phyloP scores from a whole-genome alignment of 441 rosid genomes.

The Pelargonium australe region DNA sequence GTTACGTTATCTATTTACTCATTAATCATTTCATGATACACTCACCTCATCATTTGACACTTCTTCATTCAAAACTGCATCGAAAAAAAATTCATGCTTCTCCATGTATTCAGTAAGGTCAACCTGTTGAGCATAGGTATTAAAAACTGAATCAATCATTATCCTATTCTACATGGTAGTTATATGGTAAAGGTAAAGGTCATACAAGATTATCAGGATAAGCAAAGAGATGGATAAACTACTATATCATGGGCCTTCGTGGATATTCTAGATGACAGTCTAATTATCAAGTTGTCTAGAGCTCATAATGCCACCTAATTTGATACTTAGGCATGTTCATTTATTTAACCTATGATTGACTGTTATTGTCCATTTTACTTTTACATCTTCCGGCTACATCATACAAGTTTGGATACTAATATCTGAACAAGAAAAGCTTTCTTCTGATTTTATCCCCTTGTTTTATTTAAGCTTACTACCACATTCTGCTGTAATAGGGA shows the following conservation, averaged over 20 bases:
- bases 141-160: background rate
- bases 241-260: too few relatives aligned
- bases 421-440: background rate
- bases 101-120: conserved; percentile 91
- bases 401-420: background rate
- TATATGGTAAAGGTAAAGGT: background rate
- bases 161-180: background rate
- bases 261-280: too few relatives aligned
- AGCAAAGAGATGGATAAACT: background rate
- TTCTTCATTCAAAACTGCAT: conserved; percentile 88
- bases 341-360: background rate
- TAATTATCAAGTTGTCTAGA: background rate
- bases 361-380: conserved; percentile 4
- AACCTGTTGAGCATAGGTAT: conserved; percentile 50
- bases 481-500: background rate
- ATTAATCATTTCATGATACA: conserved; percentile 6
- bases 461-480: background rate
- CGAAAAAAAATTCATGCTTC: conserved; percentile 92
- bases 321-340: background rate
- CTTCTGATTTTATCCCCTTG: background rate
- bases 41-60: conserved; percentile 95
- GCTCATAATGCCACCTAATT: background rate
- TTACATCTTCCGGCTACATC: background rate
- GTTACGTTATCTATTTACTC: conserved; percentile 1
- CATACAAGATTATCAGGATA: background rate